These are phyloP conservation scores for Zarea fungicola DNA, from an alignment of 2,329 filamentous ascomycete genomes.

Conservation along the genomic window DNA sequence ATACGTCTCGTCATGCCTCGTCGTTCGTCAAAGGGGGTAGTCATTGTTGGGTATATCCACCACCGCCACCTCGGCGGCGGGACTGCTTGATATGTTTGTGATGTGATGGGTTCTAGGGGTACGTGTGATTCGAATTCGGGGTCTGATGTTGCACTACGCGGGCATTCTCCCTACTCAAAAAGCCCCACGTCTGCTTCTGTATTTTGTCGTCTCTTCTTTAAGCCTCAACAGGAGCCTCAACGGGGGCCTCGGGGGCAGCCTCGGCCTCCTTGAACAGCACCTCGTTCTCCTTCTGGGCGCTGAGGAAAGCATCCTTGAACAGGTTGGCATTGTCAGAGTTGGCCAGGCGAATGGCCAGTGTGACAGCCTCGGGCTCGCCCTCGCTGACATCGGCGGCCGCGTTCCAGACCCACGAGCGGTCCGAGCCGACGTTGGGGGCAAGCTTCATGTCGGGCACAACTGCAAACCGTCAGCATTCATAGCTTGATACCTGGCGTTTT, in stretches of 20 bases:
- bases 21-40: not conserved
- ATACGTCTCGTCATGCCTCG: not conserved
- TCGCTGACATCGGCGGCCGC: conserved; percentile 96
- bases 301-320: conserved; percentile 97
- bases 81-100: conserved; percentile 8
- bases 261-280: conserved; percentile 61
- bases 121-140: not conserved
- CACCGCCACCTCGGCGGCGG: conserved; percentile 6
- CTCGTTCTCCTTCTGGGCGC: conserved; percentile 96
- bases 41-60: conserved; percentile 12
- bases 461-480: conserved; percentile 29
- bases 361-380: conserved; percentile 93
- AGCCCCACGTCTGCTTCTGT: not conserved
- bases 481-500: no score
- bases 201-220: not conserved
- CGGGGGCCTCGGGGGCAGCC: conserved; percentile 23
- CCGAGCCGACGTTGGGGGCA: conserved; percentile 93
- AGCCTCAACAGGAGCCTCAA: conserved; percentile 23
- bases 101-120: conserved; percentile 11
- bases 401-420: conserved; percentile 99
- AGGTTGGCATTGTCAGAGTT: conserved; percentile 96
- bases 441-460: conserved; percentile 98
- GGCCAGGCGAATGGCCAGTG: conserved; percentile 93
- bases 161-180: not conserved
- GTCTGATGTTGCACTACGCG: not conserved